Conservation (phyloP, 345 rosid species). For the Salix dunnii region DNA sequence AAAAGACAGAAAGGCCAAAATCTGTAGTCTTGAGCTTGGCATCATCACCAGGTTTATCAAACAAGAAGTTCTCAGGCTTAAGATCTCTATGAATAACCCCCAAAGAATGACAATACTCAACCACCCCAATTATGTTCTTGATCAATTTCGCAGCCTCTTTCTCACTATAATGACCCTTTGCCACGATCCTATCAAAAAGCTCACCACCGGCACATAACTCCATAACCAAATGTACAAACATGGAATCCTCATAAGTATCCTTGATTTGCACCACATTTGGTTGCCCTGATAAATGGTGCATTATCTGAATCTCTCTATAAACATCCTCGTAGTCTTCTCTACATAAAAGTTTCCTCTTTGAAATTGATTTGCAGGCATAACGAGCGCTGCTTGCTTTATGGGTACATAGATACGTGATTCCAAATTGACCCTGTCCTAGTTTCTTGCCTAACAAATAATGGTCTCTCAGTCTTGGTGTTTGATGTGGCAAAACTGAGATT, state of each 20-base stretch:
- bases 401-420: slow-evolving; percentile 79
- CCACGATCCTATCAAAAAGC: slow-evolving; percentile 90
- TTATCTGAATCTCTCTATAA: slow-evolving; percentile 97
- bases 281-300: slow-evolving; percentile 93
- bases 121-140: slow-evolving; percentile 82
- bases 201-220: slow-evolving; percentile 96
- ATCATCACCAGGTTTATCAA: slow-evolving; percentile 62
- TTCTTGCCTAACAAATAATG: slow-evolving; percentile 76
- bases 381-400: slow-evolving; percentile 46
- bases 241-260: slow-evolving; percentile 84
- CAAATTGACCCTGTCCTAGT: slow-evolving; percentile 94
- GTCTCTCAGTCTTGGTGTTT: slow-evolving; percentile 76
- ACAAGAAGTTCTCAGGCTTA: slow-evolving; percentile 97
- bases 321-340: slow-evolving; percentile 94
- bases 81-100: slow-evolving; percentile 99
- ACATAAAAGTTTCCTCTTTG: slow-evolving; percentile 85
- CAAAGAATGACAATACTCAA: slow-evolving; percentile 89
- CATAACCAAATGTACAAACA: slow-evolving; percentile 95
- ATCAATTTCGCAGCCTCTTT: slow-evolving; percentile 79
- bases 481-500: slow-evolving; percentile 68
- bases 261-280: slow-evolving; percentile 74
- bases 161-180: slow-evolving; percentile 90
- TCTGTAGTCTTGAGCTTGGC: slow-evolving; percentile 87
- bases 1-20: slow-evolving; percentile 88
- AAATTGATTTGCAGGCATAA: slow-evolving; percentile 90